These are phyloP conservation scores for Pseudocercospora eumusae DNA, from an alignment of 2,329 filamentous ascomycete genomes.

Conservation along the genomic window DNA sequence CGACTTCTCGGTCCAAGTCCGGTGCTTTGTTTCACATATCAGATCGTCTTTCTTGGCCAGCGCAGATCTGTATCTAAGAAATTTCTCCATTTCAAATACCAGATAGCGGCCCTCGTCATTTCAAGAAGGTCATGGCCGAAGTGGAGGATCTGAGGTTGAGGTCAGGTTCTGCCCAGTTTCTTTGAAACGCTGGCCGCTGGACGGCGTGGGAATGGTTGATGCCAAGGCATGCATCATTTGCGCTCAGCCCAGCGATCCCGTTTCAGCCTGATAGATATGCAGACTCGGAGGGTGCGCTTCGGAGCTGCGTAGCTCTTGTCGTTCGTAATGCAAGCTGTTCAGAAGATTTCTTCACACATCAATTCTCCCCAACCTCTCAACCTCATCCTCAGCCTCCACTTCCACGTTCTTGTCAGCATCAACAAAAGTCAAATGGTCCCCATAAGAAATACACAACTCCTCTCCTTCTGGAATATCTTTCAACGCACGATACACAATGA, in stretches of 20 bases:
- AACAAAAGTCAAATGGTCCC: conserved; percentile 50
- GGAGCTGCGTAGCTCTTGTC: neutral
- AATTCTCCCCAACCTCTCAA: conserved; percentile 47
- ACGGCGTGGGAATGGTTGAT: neutral
- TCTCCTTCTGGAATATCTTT: conserved; percentile 55
- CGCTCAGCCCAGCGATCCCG: neutral
- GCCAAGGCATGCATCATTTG: neutral
- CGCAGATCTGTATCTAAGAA: neutral
- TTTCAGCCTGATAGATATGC: neutral
- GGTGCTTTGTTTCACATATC: neutral
- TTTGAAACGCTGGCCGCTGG: neutral
- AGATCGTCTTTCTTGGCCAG: neutral
- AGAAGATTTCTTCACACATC: conserved; percentile 24
- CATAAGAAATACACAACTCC: conserved; percentile 58
- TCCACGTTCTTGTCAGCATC: conserved; percentile 43
- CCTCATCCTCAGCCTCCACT: conserved; percentile 37
- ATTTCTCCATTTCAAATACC: neutral
- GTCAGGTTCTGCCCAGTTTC: neutral
- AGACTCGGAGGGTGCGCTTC: neutral
- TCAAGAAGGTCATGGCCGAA: neutral
- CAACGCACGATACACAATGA: conserved; percentile 54
- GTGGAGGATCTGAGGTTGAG: neutral
- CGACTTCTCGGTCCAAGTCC: neutral
- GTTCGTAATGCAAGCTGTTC: neutral
- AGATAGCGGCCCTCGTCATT: neutral